These are phyloP conservation scores for Apiosordaria backusii DNA, from an alignment of 495 filamentous ascomycete species.

Conservation along the genomic window DNA sequence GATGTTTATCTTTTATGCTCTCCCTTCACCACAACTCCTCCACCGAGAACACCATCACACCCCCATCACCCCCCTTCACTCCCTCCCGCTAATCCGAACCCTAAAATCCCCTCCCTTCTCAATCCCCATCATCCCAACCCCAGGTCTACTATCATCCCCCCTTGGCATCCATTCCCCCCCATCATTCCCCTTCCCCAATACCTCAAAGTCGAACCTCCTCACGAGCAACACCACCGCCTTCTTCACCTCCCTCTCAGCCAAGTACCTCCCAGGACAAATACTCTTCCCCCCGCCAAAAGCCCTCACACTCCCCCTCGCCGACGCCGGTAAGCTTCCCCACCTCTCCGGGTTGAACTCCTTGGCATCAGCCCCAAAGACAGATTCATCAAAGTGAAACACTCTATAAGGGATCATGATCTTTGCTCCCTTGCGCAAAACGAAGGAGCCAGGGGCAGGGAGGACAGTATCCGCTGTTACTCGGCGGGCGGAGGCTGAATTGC, in stretches of 20 bases:
- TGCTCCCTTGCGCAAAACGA: not conserved
- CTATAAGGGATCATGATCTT: not conserved
- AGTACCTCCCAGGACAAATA: not conserved
- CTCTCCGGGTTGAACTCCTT: not conserved
- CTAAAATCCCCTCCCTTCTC: not conserved
- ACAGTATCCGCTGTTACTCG: not conserved
- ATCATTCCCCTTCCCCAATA: not conserved
- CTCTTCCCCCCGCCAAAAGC: slow-evolving; percentile 1
- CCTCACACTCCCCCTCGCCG: not conserved
- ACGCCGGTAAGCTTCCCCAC: not conserved
- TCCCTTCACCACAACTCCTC: not conserved
- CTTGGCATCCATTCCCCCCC: not conserved
- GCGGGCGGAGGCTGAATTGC: not conserved
- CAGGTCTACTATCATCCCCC: not conserved
- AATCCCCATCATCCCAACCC: not conserved
- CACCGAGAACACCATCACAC: not conserved
- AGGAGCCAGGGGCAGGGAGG: not conserved
- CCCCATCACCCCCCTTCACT: not conserved
- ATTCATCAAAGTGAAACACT: not conserved
- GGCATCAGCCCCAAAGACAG: not conserved
- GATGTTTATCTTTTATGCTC: too few species aligned
- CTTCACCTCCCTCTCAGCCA: not conserved
- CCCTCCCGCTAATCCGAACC: not conserved
- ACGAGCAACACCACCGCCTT: not conserved
- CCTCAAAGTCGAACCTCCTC: not conserved